Conservation (phyloP, 1,139 yeast species). For the Sugiyamaella castrensis region DNA sequence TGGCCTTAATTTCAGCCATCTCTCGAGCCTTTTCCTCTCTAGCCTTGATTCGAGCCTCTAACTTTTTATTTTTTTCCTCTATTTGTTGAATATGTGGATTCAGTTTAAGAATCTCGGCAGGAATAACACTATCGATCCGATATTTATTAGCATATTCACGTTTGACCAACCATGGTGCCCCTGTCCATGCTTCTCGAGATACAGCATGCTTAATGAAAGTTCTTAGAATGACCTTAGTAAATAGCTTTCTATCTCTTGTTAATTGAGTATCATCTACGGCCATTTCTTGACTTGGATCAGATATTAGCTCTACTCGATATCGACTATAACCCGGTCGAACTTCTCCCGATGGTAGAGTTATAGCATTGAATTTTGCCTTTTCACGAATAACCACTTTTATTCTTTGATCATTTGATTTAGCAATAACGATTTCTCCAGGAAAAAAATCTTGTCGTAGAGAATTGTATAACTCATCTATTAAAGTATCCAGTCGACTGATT, state of each 20-base stretch:
- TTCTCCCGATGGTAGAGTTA: conserved; percentile 44
- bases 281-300: conserved; percentile 50
- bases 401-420: conserved; percentile 45
- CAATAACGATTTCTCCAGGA: conserved; percentile 82
- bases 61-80: conserved; percentile 7
- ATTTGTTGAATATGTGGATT: conserved; percentile 15
- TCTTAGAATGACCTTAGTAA: conserved; percentile 85
- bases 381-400: conserved; percentile 57
- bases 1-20: conserved; percentile 12
- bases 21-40: conserved; percentile 13
- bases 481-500: conserved; percentile 76
- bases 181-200: conserved; percentile 75
- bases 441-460: conserved; percentile 79
- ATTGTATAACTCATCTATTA: conserved; percentile 74
- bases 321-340: conserved; percentile 61
- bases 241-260: conserved; percentile 77
- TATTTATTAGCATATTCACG: conserved; percentile 51
- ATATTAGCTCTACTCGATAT: conserved; percentile 62
- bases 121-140: conserved; percentile 37
- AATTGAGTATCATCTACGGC: conserved; percentile 73
- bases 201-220: conserved; percentile 85
- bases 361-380: conserved; percentile 42
- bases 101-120: conserved; percentile 31
- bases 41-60: conserved; percentile 14
- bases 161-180: conserved; percentile 98